Base-by-base conservation (phyloP, 805 yeast genomes). In the Saccharomyces eubayanus region DNA sequence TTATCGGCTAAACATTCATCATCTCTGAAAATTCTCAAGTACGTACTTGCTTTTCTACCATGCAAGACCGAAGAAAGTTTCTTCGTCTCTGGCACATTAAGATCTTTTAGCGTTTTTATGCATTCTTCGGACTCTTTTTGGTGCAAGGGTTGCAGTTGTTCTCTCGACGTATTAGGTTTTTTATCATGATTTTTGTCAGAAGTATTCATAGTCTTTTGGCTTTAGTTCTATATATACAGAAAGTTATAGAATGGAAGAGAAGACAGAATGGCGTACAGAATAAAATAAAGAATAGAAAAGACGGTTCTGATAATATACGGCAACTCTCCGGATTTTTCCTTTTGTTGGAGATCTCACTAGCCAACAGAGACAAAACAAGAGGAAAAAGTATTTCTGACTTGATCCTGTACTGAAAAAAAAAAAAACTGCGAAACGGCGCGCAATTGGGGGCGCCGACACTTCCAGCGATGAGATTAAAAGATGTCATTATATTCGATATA, bases 21-120 rank as follows among this genome's bases (percentile, higher is more conserved):
- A 51, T 69, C 71, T 53, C 66, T 62, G 51, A 70, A 70, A 36
- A 69, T 66, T 41, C 72, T 58, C 29, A 69, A 48, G 55, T 63
- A 66, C 0, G 69, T 66, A 49, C 71, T 68, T 2, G 72, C 72
- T 47, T 66, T 67, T 56, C 73, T 63, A 10, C 73, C 72, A 55
- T 64, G 66, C 27, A 68, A 49, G 20, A 68, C 64, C 10, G 62
- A 53, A 6, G 60, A 52, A 31, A 54, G 24, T 40, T 57, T 55
- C 48, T 58, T 62, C 30, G 55, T 56, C 40, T 66, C 69, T 3
- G 64, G 57, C 4, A 58, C 54, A 46, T 64, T 66, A 28, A 65
- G 48, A 52, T 66, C 70, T 49, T 61, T 59, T 48, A 66, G 51
- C 28, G 64, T 59, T 28, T 56, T 55, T 27, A 52, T 27, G 28